A percentile compares a stretch with the other conserved stretches of the same genome.
These are phyloP conservation scores for Wickerhamomyces silvicola DNA, from an alignment of 805 yeast species.

Conservation along the genomic window DNA sequence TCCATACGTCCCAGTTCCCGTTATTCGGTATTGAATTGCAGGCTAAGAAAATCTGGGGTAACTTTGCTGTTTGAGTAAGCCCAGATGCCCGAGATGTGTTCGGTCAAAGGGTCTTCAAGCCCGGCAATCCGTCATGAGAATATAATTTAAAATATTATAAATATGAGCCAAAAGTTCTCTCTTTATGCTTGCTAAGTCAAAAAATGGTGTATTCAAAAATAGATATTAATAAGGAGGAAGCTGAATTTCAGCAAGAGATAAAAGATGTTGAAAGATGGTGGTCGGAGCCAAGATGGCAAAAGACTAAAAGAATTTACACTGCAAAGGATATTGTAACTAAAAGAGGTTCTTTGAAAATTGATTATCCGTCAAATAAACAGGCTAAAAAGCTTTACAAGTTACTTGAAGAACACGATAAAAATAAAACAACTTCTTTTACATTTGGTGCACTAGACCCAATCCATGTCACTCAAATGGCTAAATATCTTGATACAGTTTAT, in stretches of 20 bases:
- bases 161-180: too few species aligned
- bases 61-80: too few species aligned
- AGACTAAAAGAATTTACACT: slow-evolving; percentile 80
- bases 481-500: slow-evolving; percentile 85
- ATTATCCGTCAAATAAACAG: slow-evolving; percentile 72
- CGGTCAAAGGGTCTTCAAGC: neutral
- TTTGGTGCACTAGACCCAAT: slow-evolving; percentile 96
- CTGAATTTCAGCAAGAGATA: slow-evolving; percentile 41
- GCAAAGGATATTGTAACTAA: slow-evolving; percentile 86
- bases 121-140: too few species aligned
- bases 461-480: slow-evolving; percentile 95
- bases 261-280: slow-evolving; percentile 82
- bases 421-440: slow-evolving; percentile 76
- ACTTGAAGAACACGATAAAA: slow-evolving; percentile 62
- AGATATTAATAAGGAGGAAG: slow-evolving; percentile 12
- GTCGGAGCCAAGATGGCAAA: slow-evolving; percentile 86
- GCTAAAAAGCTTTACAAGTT: slow-evolving; percentile 75
- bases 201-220: slow-evolving; percentile 5
- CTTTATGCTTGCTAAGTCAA: neutral
- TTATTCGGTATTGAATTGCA: too few species aligned
- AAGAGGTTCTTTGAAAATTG: slow-evolving; percentile 71
- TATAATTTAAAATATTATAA: too few species aligned
- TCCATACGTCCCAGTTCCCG: too few species aligned
- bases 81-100: neutral
- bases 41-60: too few species aligned